Evolutionary conservation across 257 asterid genomes (phyloP).

Genomic region (Lithospermum erythrorhizon): DNA sequence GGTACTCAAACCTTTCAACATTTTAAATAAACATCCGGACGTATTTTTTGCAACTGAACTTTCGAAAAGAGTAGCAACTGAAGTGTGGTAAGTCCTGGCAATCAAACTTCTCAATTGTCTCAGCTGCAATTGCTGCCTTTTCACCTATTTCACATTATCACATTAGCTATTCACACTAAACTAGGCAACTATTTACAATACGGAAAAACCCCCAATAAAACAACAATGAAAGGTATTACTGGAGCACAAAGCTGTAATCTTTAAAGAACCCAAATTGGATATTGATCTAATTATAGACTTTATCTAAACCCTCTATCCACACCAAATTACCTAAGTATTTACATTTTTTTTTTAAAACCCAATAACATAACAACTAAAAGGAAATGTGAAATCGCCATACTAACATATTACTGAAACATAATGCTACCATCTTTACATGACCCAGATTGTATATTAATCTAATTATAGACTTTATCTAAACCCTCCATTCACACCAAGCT

Average conservation of each 20-base stretch:
- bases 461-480: no score
- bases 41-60: no score
- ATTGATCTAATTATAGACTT: not conserved
- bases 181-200: no score
- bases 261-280: slow-evolving; percentile 6
- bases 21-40: no score
- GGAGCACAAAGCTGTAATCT: slow-evolving; percentile 4
- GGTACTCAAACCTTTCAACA: no score
- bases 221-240: not conserved
- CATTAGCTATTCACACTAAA: not conserved
- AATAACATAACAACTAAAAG: slow-evolving; percentile 4
- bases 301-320: no score
- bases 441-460: slow-evolving; percentile 2
- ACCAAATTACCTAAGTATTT: not conserved
- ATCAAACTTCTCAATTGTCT: slow-evolving; percentile 46
- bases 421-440: no score
- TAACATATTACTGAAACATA: not conserved
- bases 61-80: no score
- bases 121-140: slow-evolving; percentile 46
- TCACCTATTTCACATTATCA: slow-evolving; percentile 31
- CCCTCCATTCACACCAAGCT: no score
- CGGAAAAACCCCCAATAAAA: not conserved
- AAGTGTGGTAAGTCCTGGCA: slow-evolving; percentile 29
- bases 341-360: no score
- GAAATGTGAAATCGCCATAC: no score